Evolutionary conservation across 768 basidiomycete genomes (phyloP).

Genomic region (Jaapia argillacea): DNA sequence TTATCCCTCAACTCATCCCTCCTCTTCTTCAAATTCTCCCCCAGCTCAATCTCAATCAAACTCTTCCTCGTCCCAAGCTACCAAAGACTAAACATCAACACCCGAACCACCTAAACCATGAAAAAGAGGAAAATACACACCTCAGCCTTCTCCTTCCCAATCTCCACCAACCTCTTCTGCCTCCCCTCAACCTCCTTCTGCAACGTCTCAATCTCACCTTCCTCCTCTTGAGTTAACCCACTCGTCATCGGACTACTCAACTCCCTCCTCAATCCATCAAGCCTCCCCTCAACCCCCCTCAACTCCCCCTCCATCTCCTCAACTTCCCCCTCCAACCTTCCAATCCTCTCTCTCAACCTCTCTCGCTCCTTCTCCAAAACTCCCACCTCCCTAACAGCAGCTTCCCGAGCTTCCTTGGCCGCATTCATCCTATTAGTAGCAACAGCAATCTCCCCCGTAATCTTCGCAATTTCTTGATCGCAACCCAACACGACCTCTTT

Average conservation of each 20-base stretch:
- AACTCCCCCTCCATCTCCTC: conserved; percentile 70
- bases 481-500: conserved; percentile 56
- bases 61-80: conserved; percentile 73
- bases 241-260: conserved; percentile 65
- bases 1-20: conserved; percentile 69
- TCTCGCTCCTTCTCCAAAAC: conserved; percentile 62
- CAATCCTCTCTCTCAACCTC: conserved; percentile 46
- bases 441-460: conserved; percentile 66
- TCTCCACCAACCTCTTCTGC: conserved; percentile 58
- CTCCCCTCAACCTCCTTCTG: conserved; percentile 69
- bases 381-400: conserved; percentile 51
- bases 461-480: conserved; percentile 80
- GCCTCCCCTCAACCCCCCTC: conserved; percentile 46
- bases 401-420: conserved; percentile 57
- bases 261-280: conserved; percentile 59
- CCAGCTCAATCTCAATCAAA: conserved; percentile 84
- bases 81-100: conserved; percentile 5
- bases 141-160: conserved; percentile 60
- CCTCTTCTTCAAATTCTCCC: conserved; percentile 75
- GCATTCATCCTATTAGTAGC: conserved; percentile 60
- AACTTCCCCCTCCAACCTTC: conserved; percentile 53
- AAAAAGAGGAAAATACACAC: conserved; percentile 29
- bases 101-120: background rate
- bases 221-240: conserved; percentile 67
- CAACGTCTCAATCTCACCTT: conserved; percentile 49